These are phyloP conservation scores for Ogataea paraovalis DNA, from an alignment of 805 yeast species.

Conservation along the genomic window DNA sequence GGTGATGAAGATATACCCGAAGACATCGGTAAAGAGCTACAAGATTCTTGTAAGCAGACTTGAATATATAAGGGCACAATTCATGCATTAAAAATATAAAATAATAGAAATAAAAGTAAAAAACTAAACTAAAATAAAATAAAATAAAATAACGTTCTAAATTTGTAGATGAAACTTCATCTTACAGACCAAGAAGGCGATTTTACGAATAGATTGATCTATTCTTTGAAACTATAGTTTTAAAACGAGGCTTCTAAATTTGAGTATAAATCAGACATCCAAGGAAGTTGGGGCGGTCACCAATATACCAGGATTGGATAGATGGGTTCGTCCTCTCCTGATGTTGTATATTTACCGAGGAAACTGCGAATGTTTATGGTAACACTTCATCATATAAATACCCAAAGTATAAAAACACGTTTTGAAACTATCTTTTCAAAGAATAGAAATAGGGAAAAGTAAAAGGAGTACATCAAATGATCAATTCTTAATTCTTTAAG, in stretches of 20 bases:
- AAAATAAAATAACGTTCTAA: background rate
- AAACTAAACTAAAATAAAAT: background rate
- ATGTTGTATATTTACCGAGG: slow-evolving; percentile 84
- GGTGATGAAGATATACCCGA: slow-evolving; percentile 51
- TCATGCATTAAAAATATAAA: background rate
- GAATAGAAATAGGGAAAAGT: slow-evolving; percentile 1
- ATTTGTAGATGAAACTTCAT: slow-evolving; percentile 1
- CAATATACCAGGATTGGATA: slow-evolving; percentile 54
- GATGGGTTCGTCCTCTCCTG: slow-evolving; percentile 57
- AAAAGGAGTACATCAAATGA: slow-evolving; percentile 5
- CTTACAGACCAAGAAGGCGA: background rate
- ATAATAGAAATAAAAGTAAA: background rate
- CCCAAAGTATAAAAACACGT: too few relatives aligned
- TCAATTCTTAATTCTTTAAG: slow-evolving; percentile 4
- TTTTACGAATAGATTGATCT: too few relatives aligned
- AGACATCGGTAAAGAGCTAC: slow-evolving; percentile 48
- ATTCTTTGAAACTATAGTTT: too few relatives aligned
- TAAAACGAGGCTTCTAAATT: too few relatives aligned
- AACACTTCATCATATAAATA: slow-evolving; percentile 64
- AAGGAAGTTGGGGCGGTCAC: slow-evolving; percentile 90
- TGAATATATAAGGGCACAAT: too few relatives aligned
- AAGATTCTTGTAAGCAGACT: slow-evolving; percentile 52
- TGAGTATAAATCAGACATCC: slow-evolving; percentile 73
- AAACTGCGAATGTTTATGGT: slow-evolving; percentile 89
- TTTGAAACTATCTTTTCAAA: too few relatives aligned